A percentile compares a stretch with the other conserved stretches of the same genome.
Evolutionary conservation across 2,329 filamentous ascomycete genomes (phyloP).

Genomic region (Graphilbum sp.): DNA sequence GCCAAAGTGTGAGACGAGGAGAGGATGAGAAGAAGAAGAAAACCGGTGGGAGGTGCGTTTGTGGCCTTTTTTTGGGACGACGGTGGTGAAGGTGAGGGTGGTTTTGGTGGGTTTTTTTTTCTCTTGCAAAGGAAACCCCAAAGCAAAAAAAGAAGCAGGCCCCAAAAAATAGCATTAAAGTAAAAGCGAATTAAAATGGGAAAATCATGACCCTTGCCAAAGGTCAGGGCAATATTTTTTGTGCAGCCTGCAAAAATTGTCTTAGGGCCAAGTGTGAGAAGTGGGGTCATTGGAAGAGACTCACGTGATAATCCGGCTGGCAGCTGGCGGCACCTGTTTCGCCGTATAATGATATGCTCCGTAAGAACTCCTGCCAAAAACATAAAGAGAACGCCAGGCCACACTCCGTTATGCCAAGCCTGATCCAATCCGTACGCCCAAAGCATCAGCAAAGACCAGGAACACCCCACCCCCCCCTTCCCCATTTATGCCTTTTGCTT

Average conservation of each 20-base stretch:
- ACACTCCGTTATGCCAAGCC: no score
- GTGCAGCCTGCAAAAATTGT: slow-evolving; percentile 8
- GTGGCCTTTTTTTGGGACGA: neutral
- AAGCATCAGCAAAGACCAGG: no score
- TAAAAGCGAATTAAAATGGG: slow-evolving; percentile 1
- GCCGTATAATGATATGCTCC: no score
- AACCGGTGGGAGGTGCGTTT: neutral
- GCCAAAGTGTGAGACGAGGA: neutral
- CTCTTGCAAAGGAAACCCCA: neutral
- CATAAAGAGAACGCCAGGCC: no score
- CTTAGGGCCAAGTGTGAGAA: slow-evolving; percentile 9
- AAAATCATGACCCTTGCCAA: neutral
- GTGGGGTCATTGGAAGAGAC: slow-evolving; percentile 15
- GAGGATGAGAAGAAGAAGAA: neutral
- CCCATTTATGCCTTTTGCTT: slow-evolving; percentile 1
- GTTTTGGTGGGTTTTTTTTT: neutral
- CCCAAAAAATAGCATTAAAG: slow-evolving; percentile 1
- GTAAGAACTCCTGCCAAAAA: no score
- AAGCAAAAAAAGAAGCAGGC: neutral
- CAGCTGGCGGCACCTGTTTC: no score
- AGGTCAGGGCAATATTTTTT: slow-evolving; percentile 7
- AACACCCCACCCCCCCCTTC: no score
- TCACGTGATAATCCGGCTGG: neutral
- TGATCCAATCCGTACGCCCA: no score
- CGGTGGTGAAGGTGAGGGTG: neutral